A percentile compares a stretch with the other conserved stretches of the same genome.
These are phyloP conservation scores for Penicillium sp. DNA, from an alignment of 2,329 filamentous ascomycete genomes.

Conservation along the genomic window DNA sequence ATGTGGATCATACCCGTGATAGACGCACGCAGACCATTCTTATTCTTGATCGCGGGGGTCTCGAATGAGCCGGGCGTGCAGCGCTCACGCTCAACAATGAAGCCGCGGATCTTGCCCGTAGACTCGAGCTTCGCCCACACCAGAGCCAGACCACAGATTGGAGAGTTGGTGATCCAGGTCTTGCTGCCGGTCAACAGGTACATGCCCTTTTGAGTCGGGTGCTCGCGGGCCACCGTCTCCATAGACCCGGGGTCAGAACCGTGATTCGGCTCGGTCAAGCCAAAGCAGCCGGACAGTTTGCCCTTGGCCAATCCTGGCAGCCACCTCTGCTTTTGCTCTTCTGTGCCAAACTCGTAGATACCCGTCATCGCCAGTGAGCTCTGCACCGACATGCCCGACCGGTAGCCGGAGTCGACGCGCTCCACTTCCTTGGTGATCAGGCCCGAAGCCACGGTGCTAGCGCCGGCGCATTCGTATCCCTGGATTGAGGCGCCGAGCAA, in stretches of 20 bases:
- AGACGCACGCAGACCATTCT: conserved; percentile 87
- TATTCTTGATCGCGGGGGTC: conserved; percentile 89
- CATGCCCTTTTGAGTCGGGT: conserved; percentile 78
- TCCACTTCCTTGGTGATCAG: conserved; percentile 88
- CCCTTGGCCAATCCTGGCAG: conserved; percentile 77
- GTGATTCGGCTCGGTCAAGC: conserved; percentile 87
- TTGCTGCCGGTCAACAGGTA: conserved; percentile 75
- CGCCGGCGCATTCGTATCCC: conserved; percentile 83
- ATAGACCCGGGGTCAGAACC: conserved; percentile 87
- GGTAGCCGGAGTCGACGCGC: conserved; percentile 84
- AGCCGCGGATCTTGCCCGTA: conserved; percentile 90
- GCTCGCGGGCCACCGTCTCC: conserved; percentile 80
- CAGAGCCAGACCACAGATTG: conserved; percentile 76
- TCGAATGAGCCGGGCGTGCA: conserved; percentile 85
- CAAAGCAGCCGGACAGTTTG: conserved; percentile 78
- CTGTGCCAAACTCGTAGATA: conserved; percentile 80
- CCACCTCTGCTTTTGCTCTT: conserved; percentile 81
- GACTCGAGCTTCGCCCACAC: conserved; percentile 92
- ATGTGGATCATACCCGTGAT: conserved; percentile 98
- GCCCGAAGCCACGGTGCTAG: conserved; percentile 81
- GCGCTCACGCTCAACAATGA: conserved; percentile 77
- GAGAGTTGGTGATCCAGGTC: conserved; percentile 95
- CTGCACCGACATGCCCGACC: conserved; percentile 90
- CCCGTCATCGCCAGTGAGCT: conserved; percentile 91
- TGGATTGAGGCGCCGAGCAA: conserved; percentile 79